Conservation (phyloP, 495 filamentous ascomycete genomes). For the Neurospora hispaniola region DNA sequence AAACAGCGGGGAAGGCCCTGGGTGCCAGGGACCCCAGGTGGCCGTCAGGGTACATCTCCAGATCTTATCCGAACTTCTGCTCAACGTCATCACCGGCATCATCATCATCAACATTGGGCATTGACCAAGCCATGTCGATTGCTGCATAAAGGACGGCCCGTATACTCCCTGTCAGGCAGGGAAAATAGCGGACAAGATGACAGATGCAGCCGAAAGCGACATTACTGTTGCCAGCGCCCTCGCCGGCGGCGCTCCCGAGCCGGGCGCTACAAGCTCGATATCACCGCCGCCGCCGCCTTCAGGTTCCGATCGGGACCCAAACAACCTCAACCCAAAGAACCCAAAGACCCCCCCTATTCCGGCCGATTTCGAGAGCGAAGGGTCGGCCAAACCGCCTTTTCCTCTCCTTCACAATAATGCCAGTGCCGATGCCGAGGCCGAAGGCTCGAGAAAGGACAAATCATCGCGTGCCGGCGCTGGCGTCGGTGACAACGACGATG, state of each 20-base stretch:
- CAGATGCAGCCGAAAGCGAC: constrained; percentile 2
- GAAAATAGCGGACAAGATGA: background rate
- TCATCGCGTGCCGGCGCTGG: constrained; percentile 7
- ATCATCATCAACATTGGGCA: background rate
- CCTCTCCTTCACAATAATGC: constrained; percentile 35
- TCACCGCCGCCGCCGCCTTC: background rate
- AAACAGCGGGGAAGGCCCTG: background rate
- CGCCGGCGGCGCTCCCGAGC: background rate
- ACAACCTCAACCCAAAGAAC: background rate
- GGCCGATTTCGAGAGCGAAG: background rate
- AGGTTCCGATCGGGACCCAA: background rate
- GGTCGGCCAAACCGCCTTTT: constrained; percentile 21
- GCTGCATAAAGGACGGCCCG: background rate
- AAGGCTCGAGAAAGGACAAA: constrained; percentile 7
- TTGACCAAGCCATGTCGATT: background rate
- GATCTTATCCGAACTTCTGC: background rate
- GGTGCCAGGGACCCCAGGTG: background rate
- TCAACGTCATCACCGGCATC: background rate
- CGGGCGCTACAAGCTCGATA: background rate
- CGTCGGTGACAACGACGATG: constrained; percentile 47
- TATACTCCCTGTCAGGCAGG: background rate
- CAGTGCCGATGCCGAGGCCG: constrained; percentile 21
- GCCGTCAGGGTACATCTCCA: background rate
- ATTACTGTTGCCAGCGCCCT: background rate
- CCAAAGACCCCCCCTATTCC: background rate